phyloP scores from a whole-genome alignment of 371 early-diverging fungal genomes.

The Mucor sp. region DNA sequence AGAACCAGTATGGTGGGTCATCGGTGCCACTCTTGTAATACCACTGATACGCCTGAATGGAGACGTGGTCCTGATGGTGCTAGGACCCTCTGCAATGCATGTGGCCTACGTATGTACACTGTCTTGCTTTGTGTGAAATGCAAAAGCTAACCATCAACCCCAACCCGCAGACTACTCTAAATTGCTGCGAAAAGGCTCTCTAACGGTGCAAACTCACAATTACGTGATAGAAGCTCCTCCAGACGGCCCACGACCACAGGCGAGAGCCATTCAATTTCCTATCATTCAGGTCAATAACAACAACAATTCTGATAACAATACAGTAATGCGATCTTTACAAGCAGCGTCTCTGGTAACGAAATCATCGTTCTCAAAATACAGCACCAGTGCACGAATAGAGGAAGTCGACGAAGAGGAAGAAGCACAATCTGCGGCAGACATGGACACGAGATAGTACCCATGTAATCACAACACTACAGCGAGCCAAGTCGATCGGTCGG shows the following conservation, averaged over 20 bases:
- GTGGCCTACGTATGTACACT: conserved; percentile 60
- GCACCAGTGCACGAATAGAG: not conserved
- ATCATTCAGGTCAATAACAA: conserved; percentile 13
- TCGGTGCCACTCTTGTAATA: conserved; percentile 62
- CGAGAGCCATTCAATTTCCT: conserved; percentile 15
- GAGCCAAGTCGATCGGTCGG: not conserved
- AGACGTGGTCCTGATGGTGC: conserved; percentile 73
- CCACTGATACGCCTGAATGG: conserved; percentile 71
- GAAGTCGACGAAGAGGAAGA: not conserved
- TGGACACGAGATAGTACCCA: no score
- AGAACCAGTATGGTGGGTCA: conserved; percentile 41
- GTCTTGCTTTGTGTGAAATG: not conserved
- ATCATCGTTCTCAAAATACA: not conserved
- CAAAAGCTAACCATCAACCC: not conserved
- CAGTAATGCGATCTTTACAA: not conserved
- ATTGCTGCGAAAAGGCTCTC: conserved; percentile 25
- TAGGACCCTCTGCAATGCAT: conserved; percentile 70
- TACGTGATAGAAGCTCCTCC: conserved; percentile 11
- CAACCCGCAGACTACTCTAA: conserved; percentile 23
- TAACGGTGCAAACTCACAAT: conserved; percentile 30
- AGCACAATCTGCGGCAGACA: not conserved
- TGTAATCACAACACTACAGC: no score
- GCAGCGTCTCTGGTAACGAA: not conserved
- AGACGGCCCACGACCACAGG: not conserved
- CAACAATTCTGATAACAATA: not conserved